phyloP scores from a whole-genome alignment of 1,284 basidiomycete genomes.

The Coniferiporia sulphurascens region DNA sequence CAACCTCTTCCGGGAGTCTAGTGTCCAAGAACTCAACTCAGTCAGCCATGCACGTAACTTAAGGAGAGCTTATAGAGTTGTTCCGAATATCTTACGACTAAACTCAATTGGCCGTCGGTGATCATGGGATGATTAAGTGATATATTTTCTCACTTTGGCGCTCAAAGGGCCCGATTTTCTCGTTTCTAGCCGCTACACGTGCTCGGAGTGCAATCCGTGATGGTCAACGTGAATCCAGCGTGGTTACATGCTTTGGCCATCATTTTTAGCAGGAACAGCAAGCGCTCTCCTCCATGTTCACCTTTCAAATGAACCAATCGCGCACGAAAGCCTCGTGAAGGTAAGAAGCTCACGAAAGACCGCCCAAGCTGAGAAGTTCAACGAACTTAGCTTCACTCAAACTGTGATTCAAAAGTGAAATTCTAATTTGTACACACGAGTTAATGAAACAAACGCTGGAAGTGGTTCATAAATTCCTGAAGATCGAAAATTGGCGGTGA shows the following conservation, averaged over 20 bases:
- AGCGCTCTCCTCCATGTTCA: not conserved
- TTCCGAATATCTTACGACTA: not conserved
- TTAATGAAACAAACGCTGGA: not conserved
- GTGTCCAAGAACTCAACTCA: not conserved
- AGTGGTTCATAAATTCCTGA: not conserved
- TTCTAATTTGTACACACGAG: not conserved
- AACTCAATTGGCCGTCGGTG: not conserved
- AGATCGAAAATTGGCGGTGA: too few species aligned
- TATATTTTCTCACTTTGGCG: not conserved
- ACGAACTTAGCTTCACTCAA: slow-evolving; percentile 1
- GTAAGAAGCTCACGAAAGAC: slow-evolving; percentile 1
- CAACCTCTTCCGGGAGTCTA: not conserved
- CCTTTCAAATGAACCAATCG: not conserved
- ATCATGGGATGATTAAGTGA: slow-evolving; percentile 1
- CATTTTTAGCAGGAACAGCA: not conserved
- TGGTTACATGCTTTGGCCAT: slow-evolving; percentile 6
- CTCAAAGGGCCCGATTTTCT: slow-evolving; percentile 1
- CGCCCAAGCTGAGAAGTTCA: not conserved
- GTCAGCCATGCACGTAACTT: not conserved
- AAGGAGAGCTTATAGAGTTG: not conserved
- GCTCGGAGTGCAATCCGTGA: not conserved
- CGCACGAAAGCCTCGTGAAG: slow-evolving; percentile 12
- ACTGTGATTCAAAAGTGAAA: not conserved
- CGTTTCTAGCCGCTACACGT: not conserved
- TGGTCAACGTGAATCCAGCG: slow-evolving; percentile 11